Evolutionary conservation across 495 filamentous ascomycete genomes (phyloP).

Genomic region (Opeltia flavorubescens): DNA sequence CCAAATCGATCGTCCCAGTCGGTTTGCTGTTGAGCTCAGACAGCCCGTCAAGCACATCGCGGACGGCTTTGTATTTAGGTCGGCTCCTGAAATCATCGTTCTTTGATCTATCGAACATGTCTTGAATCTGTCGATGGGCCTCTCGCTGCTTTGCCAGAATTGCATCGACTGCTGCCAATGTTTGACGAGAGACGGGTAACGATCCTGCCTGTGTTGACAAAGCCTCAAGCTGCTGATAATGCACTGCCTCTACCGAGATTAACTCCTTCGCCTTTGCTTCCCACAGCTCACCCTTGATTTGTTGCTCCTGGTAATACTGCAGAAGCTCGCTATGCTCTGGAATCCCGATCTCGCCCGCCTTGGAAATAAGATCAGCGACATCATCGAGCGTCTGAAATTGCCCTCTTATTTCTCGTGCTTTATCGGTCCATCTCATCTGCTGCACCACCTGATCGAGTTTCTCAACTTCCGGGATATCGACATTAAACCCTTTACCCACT

Average conservation of each 20-base stretch:
- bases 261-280: constrained; percentile 88
- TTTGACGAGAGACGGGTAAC: constrained; percentile 71
- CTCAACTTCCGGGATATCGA: constrained; percentile 90
- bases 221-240: constrained; percentile 90
- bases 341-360: constrained; percentile 61
- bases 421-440: constrained; percentile 80
- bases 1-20: constrained; percentile 76
- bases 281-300: constrained; percentile 68
- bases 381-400: constrained; percentile 54
- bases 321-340: constrained; percentile 66
- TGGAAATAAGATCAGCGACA: constrained; percentile 60
- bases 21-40: constrained; percentile 86
- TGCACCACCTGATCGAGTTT: constrained; percentile 64
- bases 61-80: constrained; percentile 81
- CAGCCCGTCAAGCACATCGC: constrained; percentile 74
- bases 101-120: constrained; percentile 62
- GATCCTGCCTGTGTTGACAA: constrained; percentile 62
- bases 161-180: constrained; percentile 69
- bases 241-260: constrained; percentile 74
- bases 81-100: constrained; percentile 61
- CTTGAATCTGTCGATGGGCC: constrained; percentile 73
- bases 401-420: constrained; percentile 48
- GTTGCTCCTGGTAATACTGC: constrained; percentile 57
- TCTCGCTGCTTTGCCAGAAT: constrained; percentile 95
- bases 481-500: constrained; percentile 73